Evolutionary conservation across 2,329 filamentous ascomycete genomes (phyloP).

Genomic region (Exophiala alcalophila): DNA sequence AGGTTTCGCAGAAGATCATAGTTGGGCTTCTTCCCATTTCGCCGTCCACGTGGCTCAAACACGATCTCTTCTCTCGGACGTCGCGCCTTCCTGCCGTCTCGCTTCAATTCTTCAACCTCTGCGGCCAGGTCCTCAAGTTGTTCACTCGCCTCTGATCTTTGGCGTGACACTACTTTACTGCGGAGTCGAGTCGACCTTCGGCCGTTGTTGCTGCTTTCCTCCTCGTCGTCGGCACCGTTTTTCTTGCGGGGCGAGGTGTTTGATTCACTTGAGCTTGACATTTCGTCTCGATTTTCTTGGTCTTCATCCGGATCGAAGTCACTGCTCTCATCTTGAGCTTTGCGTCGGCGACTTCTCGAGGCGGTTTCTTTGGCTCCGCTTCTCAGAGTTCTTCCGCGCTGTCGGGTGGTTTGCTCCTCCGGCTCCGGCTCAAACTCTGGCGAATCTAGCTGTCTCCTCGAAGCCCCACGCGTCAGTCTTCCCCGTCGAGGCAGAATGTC

Average conservation of each 20-base stretch:
- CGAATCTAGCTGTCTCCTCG: slow-evolving; percentile 34
- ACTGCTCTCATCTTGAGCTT: slow-evolving; percentile 55
- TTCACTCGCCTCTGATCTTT: slow-evolving; percentile 47
- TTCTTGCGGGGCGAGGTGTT: slow-evolving; percentile 44
- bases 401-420: slow-evolving; percentile 27
- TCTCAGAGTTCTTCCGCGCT: slow-evolving; percentile 36
- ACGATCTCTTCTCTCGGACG: slow-evolving; percentile 32
- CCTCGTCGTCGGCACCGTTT: slow-evolving; percentile 44
- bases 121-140: slow-evolving; percentile 37
- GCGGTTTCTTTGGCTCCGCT: slow-evolving; percentile 37
- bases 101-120: slow-evolving; percentile 43
- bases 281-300: slow-evolving; percentile 54
- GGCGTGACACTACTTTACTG: slow-evolving; percentile 46
- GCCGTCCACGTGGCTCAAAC: slow-evolving; percentile 32
- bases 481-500: slow-evolving; percentile 52
- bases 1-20: slow-evolving; percentile 29
- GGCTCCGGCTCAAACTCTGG: slow-evolving; percentile 35
- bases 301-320: slow-evolving; percentile 62
- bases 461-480: slow-evolving; percentile 36
- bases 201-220: slow-evolving; percentile 44
- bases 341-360: slow-evolving; percentile 44
- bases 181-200: slow-evolving; percentile 54
- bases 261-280: slow-evolving; percentile 51
- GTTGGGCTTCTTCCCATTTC: slow-evolving; percentile 27
- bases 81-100: slow-evolving; percentile 42